Evolutionary conservation across 495 filamentous ascomycete genomes (phyloP).

Genomic region (Hypoxylon lienhwacheense): DNA sequence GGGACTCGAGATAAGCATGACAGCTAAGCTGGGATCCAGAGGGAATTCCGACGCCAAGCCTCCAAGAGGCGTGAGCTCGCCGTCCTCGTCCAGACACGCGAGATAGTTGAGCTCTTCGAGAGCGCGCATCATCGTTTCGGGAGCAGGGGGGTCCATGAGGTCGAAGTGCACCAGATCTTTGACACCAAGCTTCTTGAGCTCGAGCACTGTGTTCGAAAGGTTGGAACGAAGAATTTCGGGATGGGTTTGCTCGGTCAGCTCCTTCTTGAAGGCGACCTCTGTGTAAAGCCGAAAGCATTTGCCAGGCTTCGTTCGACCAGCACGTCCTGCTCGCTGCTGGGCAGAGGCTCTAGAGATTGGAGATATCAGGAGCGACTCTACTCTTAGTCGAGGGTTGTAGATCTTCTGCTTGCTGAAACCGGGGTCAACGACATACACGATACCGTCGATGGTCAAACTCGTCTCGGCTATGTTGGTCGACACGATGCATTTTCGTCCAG

Average conservation of each 20-base stretch:
- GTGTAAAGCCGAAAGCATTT: slow-evolving; percentile 99
- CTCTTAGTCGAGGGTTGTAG: slow-evolving; percentile 94
- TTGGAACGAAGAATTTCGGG: slow-evolving; percentile 96
- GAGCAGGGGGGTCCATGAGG: slow-evolving; percentile 96
- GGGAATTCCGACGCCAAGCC: slow-evolving; percentile 93
- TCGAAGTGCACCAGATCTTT: slow-evolving; percentile 98
- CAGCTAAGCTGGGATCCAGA: slow-evolving; percentile 89
- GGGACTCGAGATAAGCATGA: slow-evolving; percentile 96
- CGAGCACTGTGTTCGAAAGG: slow-evolving; percentile 88
- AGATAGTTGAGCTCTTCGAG: slow-evolving; percentile 98
- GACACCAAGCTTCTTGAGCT: slow-evolving; percentile 95
- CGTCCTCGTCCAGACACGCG: slow-evolving; percentile 94
- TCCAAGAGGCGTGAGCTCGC: slow-evolving; percentile 82
- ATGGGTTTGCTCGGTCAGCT: slow-evolving; percentile 94
- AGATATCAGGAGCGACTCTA: slow-evolving; percentile 93
- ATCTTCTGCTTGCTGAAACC: slow-evolving; percentile 99
- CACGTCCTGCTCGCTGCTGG: slow-evolving; percentile 96
- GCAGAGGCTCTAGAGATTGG: slow-evolving; percentile 98
- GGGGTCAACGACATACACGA: slow-evolving; percentile 98
- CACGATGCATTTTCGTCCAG: slow-evolving; percentile 93
- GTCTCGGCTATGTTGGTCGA: slow-evolving; percentile 99
- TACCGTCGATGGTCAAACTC: slow-evolving; percentile 95
- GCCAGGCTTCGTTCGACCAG: slow-evolving; percentile 94
- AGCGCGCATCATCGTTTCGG: slow-evolving; percentile 98
- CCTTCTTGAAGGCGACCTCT: slow-evolving; percentile 94